Evolutionary conservation across 257 asterid species (phyloP), one percentile per base, ranked within the genome.

Genomic region (Cinchona pubescens): DNA sequence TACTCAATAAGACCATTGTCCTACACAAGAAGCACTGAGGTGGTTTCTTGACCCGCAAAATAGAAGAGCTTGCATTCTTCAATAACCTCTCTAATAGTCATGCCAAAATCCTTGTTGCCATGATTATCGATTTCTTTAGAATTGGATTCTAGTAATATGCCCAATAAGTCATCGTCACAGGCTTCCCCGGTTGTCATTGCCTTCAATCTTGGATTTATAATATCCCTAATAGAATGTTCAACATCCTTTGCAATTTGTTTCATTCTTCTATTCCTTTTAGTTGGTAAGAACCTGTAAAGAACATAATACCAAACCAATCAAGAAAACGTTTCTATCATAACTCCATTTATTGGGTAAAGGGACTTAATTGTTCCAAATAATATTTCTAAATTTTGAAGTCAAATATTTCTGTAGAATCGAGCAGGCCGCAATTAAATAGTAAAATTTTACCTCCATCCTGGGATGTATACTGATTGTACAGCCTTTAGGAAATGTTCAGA

Each of bases 41-140:
- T 87, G 46, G 91, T 89, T 80, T 89, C 94, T 74, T 89, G 91
- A 21, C 94, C 94, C 3, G 85, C 91, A 67, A 83, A 46, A 85
- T 86, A 88, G 38, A 88, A 88, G 5, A 88, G 82, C 82, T 82
- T 86, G 86, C 90, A 86, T 74, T 88, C 91, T 75, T 88, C 91
- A 58, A 88, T 77, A 38, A 87, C 85, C 21, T 88, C 90, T 30
- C 76, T 29, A 48, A 81, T 45, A 25, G 84, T 85, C 91, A 88
- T 79, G 8, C 86, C 84, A 16, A 66, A 68, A 1, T 76, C 42
- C 79, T 82, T 83, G 34, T 72, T 79, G 21, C 84, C 87, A 1
- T 78, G 61, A 32, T 82, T 73, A 8, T 81, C 30, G 3, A 78
- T 85, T 82, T 87, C 94, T 23, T 76, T 60, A 10, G 76, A 59